Conservation (phyloP, 495 filamentous ascomycete species). For the Neurospora terricola region DNA sequence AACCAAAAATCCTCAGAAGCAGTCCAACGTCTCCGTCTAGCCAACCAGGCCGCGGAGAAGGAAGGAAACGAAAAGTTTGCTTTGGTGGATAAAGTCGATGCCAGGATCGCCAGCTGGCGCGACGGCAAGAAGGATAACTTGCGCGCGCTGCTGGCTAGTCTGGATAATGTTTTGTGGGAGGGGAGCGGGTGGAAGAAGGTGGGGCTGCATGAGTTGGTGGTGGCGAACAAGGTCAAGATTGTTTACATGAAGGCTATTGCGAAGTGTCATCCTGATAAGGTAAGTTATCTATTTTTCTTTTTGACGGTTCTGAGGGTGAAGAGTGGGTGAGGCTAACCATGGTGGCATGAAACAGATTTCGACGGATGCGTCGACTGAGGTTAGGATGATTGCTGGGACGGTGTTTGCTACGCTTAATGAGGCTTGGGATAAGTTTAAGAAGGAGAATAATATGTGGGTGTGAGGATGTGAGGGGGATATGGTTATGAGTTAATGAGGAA, state of each 20-base stretch:
- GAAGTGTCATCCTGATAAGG: conserved; percentile 98
- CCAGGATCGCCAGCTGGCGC: conserved; percentile 66
- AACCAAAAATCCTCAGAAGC: conserved; percentile 45
- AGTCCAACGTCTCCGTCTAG: conserved; percentile 66
- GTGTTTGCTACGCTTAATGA: conserved; percentile 94
- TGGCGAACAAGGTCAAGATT: conserved; percentile 89
- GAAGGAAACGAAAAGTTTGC: conserved; percentile 89
- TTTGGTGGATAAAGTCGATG: conserved; percentile 74
- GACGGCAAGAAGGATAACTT: conserved; percentile 87
- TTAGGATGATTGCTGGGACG: conserved; percentile 79
- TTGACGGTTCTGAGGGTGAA: too few species aligned
- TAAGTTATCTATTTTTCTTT: conserved; percentile 28
- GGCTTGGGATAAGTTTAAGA: conserved; percentile 96
- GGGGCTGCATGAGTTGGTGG: conserved; percentile 79
- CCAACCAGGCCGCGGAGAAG: conserved; percentile 72
- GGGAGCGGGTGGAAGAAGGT: conserved; percentile 95
- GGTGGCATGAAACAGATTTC: conserved; percentile 50
- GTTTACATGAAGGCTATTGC: conserved; percentile 98
- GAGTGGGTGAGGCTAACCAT: too few species aligned
- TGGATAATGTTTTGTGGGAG: conserved; percentile 87
- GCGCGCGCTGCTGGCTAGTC: conserved; percentile 73
- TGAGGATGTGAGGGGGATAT: not conserved
- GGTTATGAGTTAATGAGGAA: not conserved
- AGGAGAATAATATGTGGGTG: conserved; percentile 71
- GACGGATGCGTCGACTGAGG: conserved; percentile 83